Percentiles rank a stretch among this genome's conserved stretches.
Evolutionary conservation across 371 early-diverging fungal species (phyloP).

Genomic region (Mucor sp.): DNA sequence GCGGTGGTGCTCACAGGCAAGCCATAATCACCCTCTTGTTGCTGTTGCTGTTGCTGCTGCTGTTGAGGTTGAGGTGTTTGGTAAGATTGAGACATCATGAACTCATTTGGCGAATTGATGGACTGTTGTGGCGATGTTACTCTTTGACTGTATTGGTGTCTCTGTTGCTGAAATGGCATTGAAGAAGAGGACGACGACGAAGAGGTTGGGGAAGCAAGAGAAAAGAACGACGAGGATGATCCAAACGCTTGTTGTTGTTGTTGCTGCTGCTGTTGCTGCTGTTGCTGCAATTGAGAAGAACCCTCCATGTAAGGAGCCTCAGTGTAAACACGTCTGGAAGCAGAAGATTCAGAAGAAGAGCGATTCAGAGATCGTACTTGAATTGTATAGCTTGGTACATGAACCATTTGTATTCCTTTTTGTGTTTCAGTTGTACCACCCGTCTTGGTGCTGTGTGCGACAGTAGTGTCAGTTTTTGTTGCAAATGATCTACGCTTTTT

Average conservation of each 20-base stretch:
- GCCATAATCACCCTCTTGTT: constrained; percentile 3
- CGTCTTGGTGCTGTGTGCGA: constrained; percentile 1
- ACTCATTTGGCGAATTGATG: constrained; percentile 20
- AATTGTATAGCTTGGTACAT: constrained; percentile 40
- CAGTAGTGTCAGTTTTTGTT: constrained; percentile 4
- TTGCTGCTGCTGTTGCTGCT: not conserved
- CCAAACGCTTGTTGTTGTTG: constrained; percentile 19
- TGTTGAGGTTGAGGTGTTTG: constrained; percentile 22
- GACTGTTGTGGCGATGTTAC: constrained; percentile 24
- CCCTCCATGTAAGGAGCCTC: not conserved
- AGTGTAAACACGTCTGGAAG: constrained; percentile 9
- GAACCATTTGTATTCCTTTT: constrained; percentile 43
- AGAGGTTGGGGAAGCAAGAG: constrained; percentile 41
- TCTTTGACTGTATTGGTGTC: constrained; percentile 2
- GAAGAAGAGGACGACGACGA: constrained; percentile 43
- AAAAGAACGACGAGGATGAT: constrained; percentile 26
- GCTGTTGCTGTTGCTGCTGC: constrained; percentile 3
- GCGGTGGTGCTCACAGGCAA: constrained; percentile 4
- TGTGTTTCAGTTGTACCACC: constrained; percentile 17
- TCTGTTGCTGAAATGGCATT: constrained; percentile 25
- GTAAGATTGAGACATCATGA: constrained; percentile 21
- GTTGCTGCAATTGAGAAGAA: not conserved
- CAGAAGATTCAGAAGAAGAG: constrained; percentile 26
- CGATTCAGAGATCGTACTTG: constrained; percentile 30
- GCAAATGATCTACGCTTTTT: constrained; percentile 34